Percentiles rank a stretch among this genome's conserved stretches.
Evolutionary conservation across 2,329 filamentous ascomycete species (phyloP).

Genomic region (Microdochium trichocladiopsis): DNA sequence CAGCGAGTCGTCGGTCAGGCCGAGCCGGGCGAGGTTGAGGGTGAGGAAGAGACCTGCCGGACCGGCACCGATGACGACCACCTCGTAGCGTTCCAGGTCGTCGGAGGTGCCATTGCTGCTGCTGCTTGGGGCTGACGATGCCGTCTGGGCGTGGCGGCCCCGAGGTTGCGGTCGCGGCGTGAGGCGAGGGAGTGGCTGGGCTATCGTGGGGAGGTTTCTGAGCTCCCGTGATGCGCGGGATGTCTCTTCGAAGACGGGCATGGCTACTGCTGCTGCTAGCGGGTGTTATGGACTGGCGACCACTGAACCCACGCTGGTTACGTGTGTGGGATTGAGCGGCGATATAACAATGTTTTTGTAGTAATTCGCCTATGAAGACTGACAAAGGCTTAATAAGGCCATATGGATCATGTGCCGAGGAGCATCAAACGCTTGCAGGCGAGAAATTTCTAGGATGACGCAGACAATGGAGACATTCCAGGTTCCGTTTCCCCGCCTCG

Average conservation of each 20-base stretch:
- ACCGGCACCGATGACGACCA: slow-evolving; percentile 31
- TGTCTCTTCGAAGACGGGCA: slow-evolving; percentile 31
- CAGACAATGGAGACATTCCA: background rate
- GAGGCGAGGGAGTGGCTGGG: slow-evolving; percentile 26
- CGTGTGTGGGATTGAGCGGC: no score
- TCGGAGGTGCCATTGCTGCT: no score
- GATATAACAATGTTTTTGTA: no score
- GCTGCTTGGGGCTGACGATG: no score
- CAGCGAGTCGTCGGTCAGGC: slow-evolving; percentile 28
- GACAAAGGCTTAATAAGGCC: no score
- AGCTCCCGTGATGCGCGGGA: slow-evolving; percentile 25
- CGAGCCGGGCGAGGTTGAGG: slow-evolving; percentile 32
- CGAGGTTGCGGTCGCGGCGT: slow-evolving; percentile 6
- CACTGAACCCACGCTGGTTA: no score
- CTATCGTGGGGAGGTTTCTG: slow-evolving; percentile 29
- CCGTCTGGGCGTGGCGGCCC: slow-evolving; percentile 5
- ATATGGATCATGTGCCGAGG: no score
- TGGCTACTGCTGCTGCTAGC: slow-evolving; percentile 7
- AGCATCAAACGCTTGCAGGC: background rate
- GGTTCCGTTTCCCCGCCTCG: background rate
- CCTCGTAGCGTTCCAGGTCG: slow-evolving; percentile 27
- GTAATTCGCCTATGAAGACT: no score
- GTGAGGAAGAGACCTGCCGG: slow-evolving; percentile 33
- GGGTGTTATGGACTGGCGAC: background rate
- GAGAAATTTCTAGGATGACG: no score